Evolutionary conservation across 2,329 filamentous ascomycete genomes (phyloP).

Genomic region (Emergomyces orientalis): DNA sequence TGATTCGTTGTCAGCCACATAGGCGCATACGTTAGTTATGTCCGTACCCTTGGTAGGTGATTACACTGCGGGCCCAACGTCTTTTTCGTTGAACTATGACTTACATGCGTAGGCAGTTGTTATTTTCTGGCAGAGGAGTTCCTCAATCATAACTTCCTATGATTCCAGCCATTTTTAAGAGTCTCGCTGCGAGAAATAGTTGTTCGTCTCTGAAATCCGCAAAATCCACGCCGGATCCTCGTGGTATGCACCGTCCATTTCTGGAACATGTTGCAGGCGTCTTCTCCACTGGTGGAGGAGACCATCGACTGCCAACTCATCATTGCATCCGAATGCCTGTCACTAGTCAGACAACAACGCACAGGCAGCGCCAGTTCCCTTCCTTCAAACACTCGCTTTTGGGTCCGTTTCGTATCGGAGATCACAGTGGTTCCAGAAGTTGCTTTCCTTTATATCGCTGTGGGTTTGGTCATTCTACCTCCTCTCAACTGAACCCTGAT

Average conservation of each 20-base stretch:
- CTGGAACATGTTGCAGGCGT: slow-evolving; percentile 37
- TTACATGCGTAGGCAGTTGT: not conserved
- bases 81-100: slow-evolving; percentile 2
- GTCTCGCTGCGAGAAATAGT: slow-evolving; percentile 1
- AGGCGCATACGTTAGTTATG: not conserved
- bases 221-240: slow-evolving; percentile 7
- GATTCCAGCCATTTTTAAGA: slow-evolving; percentile 4
- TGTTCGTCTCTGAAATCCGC: slow-evolving; percentile 3
- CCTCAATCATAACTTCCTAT: slow-evolving; percentile 3
- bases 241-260: slow-evolving; percentile 26
- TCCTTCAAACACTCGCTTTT: not conserved
- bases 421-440: not conserved
- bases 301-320: slow-evolving; percentile 66
- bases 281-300: slow-evolving; percentile 44
- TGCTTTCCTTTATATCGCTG: not conserved
- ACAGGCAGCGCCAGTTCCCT: slow-evolving; percentile 8
- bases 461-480: not conserved
- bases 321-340: slow-evolving; percentile 54
- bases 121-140: not conserved
- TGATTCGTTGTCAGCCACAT: slow-evolving; percentile 3
- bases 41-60: not conserved
- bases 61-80: not conserved
- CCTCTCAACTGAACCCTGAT: not conserved
- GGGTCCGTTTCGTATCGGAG: slow-evolving; percentile 5
- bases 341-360: slow-evolving; percentile 18